Evolutionary conservation across 1,139 yeast genomes (phyloP).

Genomic region (Kurtzmaniella natalensis): DNA sequence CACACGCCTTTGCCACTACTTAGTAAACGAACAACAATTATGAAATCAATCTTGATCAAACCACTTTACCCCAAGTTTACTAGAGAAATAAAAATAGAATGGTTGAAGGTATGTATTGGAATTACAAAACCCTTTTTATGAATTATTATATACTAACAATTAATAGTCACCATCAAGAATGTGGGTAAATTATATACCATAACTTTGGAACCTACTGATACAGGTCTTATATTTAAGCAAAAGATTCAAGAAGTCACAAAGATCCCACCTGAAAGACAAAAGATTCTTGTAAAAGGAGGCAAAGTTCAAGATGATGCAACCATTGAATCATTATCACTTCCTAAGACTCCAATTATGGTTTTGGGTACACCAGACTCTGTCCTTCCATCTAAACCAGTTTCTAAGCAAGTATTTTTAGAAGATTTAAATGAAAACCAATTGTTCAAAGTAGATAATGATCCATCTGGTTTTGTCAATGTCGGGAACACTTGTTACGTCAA

Average conservation of each 20-base stretch:
- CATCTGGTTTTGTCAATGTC: conserved; percentile 80
- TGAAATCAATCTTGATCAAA: background rate
- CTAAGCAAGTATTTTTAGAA: conserved; percentile 60
- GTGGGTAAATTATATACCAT: conserved; percentile 80
- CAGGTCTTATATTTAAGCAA: conserved; percentile 67
- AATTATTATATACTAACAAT: conserved; percentile 15
- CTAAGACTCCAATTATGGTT: conserved; percentile 76
- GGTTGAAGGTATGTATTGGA: conserved; percentile 4
- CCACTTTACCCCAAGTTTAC: too few species aligned
- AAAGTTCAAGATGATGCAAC: conserved; percentile 67
- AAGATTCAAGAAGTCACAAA: conserved; percentile 71
- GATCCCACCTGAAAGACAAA: conserved; percentile 85
- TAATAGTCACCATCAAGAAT: conserved; percentile 60
- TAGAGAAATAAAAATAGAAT: background rate
- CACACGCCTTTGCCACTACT: conserved; percentile 8
- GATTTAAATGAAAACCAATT: conserved; percentile 53
- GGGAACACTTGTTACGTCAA: conserved; percentile 96
- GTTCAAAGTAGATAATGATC: conserved; percentile 43
- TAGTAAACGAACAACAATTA: too few species aligned
- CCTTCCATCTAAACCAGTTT: conserved; percentile 56
- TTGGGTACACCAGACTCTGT: conserved; percentile 83
- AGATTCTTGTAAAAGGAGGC: conserved; percentile 85
- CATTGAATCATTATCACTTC: conserved; percentile 38
- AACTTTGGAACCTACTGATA: conserved; percentile 49
- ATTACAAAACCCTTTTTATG: too few species aligned